Base-by-base conservation (phyloP, 208 protist species). In the Crithidia mellificae region DNA sequence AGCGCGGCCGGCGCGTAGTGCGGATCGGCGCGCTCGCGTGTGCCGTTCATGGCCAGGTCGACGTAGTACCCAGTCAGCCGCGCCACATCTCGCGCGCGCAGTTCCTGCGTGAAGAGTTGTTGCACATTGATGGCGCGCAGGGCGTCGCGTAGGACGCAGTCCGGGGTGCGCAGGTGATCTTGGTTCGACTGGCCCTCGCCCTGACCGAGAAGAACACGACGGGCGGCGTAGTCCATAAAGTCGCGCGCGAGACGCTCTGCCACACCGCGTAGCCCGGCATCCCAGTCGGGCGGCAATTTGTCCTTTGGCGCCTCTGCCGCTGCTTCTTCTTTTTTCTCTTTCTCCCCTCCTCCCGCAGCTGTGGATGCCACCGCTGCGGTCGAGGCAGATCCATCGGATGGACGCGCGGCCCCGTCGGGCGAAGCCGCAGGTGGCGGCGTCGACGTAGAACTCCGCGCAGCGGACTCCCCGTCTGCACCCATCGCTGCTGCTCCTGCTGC, bases 201-300 rank as follows among this genome's bases (percentile, higher is more conserved):
- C 44, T 75, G 54, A 2, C 53, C 52, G n/a, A 75, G 53, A 6
- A 75, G 47, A 3, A 75, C 15, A 9, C 62, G 38, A 5, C 69
- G 69, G 24, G 69, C 44, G 51, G 69, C 69, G 62, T 75, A 75
- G 54, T 75, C 62, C 22, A 71, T 77, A 20, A 69, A 81, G 38
- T 91, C 81, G 8, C 58, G 55, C 9, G 76, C 78, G 14, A 91
- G n/a, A 12, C 81, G 75, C 61, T 91, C 85, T 5, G 81, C 79
- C 19, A 91, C 58, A 11, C 68, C 81, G n/a, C 56, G 56, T 44
- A 85, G 66, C 7, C 76, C 81, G 20, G 58, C 70, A 51, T 59
- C 57, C 74, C 81, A 91, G 29, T 85, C 83, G 8, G 53, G 34
- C 11, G 83, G 72, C 9, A 85, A 47, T n/a, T 30, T 61, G 36